These are phyloP conservation scores for Closterium sp. DNA, from an alignment of 139 green algal genomes.

Conservation along the genomic window DNA sequence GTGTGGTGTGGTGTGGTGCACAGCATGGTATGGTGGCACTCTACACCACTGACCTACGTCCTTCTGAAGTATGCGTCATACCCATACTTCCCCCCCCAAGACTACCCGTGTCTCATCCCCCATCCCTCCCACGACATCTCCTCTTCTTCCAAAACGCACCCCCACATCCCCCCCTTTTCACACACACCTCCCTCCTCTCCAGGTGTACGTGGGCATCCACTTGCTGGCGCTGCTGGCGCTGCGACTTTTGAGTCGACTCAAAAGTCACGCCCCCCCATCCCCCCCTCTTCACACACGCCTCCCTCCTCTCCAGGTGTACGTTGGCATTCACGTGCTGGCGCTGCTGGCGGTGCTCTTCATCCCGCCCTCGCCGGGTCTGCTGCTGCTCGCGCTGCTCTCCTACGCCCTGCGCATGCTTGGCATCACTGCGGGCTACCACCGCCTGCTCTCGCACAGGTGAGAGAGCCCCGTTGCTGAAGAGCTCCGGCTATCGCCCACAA, in stretches of 20 bases:
- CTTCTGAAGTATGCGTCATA: no score
- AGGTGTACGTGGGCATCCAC: constrained; percentile 39
- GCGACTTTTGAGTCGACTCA: no score
- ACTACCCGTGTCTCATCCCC: neutral
- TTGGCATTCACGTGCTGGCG: constrained; percentile 28
- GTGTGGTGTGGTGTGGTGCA: no score
- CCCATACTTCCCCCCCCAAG: neutral
- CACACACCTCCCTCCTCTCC: neutral
- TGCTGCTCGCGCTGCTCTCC: neutral
- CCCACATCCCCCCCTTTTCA: neutral
- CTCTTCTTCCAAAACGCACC: neutral
- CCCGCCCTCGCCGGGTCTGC: neutral
- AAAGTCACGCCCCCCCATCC: neutral
- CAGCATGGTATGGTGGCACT: no score
- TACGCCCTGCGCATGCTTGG: constrained; percentile 48
- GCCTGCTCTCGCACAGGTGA: constrained; percentile 49
- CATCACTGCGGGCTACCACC: constrained; percentile 52
- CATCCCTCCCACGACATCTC: neutral
- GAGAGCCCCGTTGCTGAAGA: constrained; percentile 8
- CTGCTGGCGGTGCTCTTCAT: neutral
- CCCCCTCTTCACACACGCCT: neutral
- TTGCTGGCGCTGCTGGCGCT: constrained; percentile 8
- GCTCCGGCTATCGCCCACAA: neutral
- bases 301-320: constrained; percentile 28
- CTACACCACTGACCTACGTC: no score